Evolutionary conservation across 1,284 basidiomycete genomes (phyloP).

Genomic region (Ceratobasidium sp.): DNA sequence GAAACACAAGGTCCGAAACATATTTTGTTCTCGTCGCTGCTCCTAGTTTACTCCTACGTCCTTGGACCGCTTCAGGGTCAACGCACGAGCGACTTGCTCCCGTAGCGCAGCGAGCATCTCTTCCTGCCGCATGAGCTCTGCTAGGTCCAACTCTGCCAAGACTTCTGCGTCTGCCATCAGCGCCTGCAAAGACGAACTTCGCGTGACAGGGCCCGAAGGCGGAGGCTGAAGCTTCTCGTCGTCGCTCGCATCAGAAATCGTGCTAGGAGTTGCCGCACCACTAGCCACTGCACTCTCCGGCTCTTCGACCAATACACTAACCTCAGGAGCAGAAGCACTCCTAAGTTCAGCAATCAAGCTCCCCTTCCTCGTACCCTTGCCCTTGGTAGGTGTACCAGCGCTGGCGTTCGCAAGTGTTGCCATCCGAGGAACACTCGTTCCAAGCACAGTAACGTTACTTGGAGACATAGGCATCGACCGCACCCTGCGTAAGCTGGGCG

Average conservation of each 20-base stretch:
- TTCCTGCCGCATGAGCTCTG: slow-evolving; percentile 23
- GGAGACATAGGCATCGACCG: slow-evolving; percentile 15
- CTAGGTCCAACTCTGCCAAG: slow-evolving; percentile 19
- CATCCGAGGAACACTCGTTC: background rate
- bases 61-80: slow-evolving; percentile 10
- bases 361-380: background rate
- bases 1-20: background rate
- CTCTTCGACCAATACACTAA: no score
- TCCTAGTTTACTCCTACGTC: background rate
- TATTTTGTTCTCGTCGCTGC: no score
- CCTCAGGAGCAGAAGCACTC: no score
- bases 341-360: background rate
- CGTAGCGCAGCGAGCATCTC: slow-evolving; percentile 34
- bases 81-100: slow-evolving; percentile 17
- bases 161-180: slow-evolving; percentile 29
- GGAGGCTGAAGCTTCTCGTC: background rate
- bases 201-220: background rate
- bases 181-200: slow-evolving; percentile 15
- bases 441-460: background rate
- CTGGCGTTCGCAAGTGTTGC: slow-evolving; percentile 5
- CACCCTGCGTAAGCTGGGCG: slow-evolving; percentile 21
- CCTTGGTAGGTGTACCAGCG: background rate
- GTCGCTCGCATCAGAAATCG: background rate
- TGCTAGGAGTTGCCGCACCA: background rate
- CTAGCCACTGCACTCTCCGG: no score